Evolutionary conservation across 495 filamentous ascomycete genomes (phyloP), one percentile per base, ranked within the genome.

Genomic region (Tuber borchii): DNA sequence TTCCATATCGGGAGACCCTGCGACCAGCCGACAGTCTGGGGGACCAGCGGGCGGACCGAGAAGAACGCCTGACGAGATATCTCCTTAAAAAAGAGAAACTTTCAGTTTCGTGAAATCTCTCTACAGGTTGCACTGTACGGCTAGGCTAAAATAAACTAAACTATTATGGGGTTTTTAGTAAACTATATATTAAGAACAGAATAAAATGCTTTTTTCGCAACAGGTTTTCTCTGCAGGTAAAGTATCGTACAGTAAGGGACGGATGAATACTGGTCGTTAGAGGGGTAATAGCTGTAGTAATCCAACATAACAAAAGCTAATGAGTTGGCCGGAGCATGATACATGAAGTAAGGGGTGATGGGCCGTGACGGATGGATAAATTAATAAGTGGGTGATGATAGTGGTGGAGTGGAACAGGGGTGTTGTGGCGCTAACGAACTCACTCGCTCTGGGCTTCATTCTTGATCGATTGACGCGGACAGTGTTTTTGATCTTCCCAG

Each of bases 301-400:
- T 12, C 26, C 31, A 31, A 65, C 14, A 3, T 65, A 17, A 31
- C 56, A 10, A 17, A 14, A 31, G 26, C 14, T 2, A 31, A 34
- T 12, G 56, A 12, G 26, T 16, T 65, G 56, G 5, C 56, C 56
- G 56, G 31, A 34, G 26, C 2, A 2, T 37, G 34, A 37, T 34
- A 65, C 56, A 65, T 31, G 56, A 65, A 65, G 56, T 34, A 65
- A 65, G 56, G 56, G 56, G 22, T 65, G 56, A 65, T 19, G 31
- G 31, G 56, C 26, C 14, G 56, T 65, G 56, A 17, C 26, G 26
- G 26, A 6, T 65, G 26, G 56, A 7, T 17, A 26, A 65, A 31
- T 17, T 1, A 6, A 19, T 61, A 4, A 16, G 22, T 61, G n/a
- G n/a, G 26, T 34, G 56, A 17, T 34, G 26, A 34, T 65, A 65